A percentile compares a stretch with the other conserved stretches of the same genome.
Evolutionary conservation across 371 early-diverging fungal species (phyloP).

Genomic region (Cladochytrium tenue): DNA sequence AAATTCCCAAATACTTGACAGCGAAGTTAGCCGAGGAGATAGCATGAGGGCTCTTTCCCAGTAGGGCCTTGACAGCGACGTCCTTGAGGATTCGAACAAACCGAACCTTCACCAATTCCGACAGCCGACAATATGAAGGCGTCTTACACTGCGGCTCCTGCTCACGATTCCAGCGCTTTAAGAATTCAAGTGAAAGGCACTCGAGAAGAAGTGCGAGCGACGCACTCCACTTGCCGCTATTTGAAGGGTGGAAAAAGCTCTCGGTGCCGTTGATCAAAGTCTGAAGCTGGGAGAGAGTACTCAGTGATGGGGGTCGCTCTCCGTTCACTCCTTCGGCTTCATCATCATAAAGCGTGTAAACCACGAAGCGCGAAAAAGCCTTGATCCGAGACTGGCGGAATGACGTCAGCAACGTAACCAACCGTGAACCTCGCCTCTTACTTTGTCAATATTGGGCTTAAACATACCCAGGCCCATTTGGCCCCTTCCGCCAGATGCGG

Average conservation of each 20-base stretch:
- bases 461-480: too few relatives aligned
- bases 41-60: conserved; percentile 76
- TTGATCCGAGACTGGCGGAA: conserved; percentile 30
- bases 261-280: conserved; percentile 83
- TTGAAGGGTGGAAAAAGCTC: conserved; percentile 86
- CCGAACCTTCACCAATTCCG: conserved; percentile 47
- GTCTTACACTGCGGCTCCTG: conserved; percentile 61
- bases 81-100: conserved; percentile 58
- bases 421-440: too few relatives aligned
- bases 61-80: conserved; percentile 65
- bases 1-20: conserved; percentile 71
- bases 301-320: conserved; percentile 1
- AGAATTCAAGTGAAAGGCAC: conserved; percentile 61
- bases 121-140: conserved; percentile 62
- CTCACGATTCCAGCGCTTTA: conserved; percentile 66
- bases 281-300: conserved; percentile 60
- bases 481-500: too few relatives aligned
- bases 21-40: conserved; percentile 70
- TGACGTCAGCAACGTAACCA: background rate
- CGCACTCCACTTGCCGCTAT: conserved; percentile 79
- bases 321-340: background rate
- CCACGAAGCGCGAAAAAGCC: conserved; percentile 73
- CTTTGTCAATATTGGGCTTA: too few relatives aligned
- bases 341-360: conserved; percentile 64
- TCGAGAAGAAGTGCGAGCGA: conserved; percentile 66